Conservation (phyloP, 176 grass and related monocot species). For the Aegilops speltoides region DNA sequence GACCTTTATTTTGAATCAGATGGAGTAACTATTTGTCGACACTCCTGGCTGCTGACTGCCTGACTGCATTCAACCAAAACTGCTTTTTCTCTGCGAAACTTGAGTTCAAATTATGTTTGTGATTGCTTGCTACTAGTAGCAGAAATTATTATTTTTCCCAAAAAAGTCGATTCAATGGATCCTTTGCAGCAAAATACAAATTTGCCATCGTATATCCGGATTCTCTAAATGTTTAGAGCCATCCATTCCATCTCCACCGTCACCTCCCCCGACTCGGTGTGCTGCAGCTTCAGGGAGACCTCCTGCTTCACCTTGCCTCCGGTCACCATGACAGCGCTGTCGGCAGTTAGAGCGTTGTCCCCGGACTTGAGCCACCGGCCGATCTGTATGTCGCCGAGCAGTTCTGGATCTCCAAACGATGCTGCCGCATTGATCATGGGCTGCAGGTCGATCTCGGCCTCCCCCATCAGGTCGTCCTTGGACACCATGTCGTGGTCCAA, state of each 20-base stretch:
- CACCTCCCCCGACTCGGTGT: conserved; percentile 62
- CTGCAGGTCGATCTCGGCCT: conserved; percentile 73
- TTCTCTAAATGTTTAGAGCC: conserved; percentile 49
- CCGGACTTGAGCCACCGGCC: conserved; percentile 70
- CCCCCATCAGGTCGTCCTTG: conserved; percentile 74
- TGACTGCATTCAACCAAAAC: no score
- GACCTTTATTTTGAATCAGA: no score
- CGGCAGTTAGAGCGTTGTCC: conserved; percentile 60
- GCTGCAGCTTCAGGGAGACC: conserved; percentile 59
- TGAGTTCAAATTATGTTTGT: background rate
- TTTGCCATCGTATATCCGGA: background rate
- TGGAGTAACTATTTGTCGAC: no score
- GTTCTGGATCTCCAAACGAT: conserved; percentile 45
- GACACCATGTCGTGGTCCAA: conserved; percentile 72
- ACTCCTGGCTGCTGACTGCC: no score
- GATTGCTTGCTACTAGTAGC: background rate
- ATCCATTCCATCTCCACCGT: conserved; percentile 76
- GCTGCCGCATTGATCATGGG: conserved; percentile 63
- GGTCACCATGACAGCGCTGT: conserved; percentile 50
- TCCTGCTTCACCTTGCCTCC: conserved; percentile 70
- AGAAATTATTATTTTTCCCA: background rate
- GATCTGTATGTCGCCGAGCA: conserved; percentile 61
- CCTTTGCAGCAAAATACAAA: background rate
- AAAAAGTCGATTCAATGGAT: background rate
- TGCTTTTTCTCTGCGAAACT: background rate